phyloP scores from a whole-genome alignment of 176 grass and related monocot genomes.

The Aegilops sharonensis region DNA sequence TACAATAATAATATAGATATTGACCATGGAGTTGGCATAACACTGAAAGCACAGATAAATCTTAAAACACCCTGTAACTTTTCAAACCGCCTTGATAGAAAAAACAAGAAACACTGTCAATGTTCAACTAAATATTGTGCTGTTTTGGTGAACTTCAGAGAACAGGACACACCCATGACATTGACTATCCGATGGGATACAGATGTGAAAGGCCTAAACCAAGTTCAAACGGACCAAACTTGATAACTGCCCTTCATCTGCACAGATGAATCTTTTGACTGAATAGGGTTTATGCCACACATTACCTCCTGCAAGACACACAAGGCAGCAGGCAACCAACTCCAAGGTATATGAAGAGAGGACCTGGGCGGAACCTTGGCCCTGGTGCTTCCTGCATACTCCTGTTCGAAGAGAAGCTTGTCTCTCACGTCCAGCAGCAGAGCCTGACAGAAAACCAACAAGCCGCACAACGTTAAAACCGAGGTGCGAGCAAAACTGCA shows the following conservation, averaged over 20 bases:
- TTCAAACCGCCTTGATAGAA: not conserved
- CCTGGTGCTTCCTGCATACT: slow-evolving; percentile 78
- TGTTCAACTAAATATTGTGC: not conserved
- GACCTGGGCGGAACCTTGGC: slow-evolving; percentile 79
- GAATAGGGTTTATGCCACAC: not conserved
- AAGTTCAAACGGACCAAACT: not conserved
- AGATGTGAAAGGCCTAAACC: slow-evolving; percentile 3
- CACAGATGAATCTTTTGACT: not conserved
- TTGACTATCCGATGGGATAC: not conserved
- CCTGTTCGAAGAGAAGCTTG: slow-evolving; percentile 94
- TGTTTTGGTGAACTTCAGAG: not conserved
- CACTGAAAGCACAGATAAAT: not conserved
- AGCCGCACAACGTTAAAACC: slow-evolving; percentile 4
- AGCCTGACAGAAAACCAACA: slow-evolving; percentile 46
- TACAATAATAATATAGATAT: not conserved
- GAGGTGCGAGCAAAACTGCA: not conserved
- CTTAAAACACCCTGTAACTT: not conserved
- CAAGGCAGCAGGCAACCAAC: slow-evolving; percentile 73
- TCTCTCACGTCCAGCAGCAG: slow-evolving; percentile 89
- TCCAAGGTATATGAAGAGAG: slow-evolving; percentile 78
- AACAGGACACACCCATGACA: not conserved
- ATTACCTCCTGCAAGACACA: slow-evolving; percentile 93
- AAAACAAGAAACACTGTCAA: not conserved
- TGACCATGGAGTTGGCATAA: not conserved
- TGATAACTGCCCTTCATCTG: not conserved